Evolutionary conservation across 2,329 filamentous ascomycete genomes (phyloP).

Genomic region (Fusarium nelsonii): DNA sequence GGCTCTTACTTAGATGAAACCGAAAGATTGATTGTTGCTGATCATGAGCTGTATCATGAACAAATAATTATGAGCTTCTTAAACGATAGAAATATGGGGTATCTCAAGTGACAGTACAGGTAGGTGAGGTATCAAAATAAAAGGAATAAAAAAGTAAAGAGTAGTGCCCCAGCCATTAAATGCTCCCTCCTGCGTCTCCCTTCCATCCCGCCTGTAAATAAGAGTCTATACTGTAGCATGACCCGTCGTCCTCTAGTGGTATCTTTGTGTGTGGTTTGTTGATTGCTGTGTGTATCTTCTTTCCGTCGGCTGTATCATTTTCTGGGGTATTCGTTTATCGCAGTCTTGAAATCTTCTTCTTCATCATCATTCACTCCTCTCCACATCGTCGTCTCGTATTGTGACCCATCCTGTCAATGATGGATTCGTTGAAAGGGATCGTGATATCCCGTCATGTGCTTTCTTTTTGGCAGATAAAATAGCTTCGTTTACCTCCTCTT

Average conservation of each 20-base stretch:
- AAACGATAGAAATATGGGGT: conserved; percentile 49
- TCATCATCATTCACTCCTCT: conserved; percentile 4
- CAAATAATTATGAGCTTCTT: conserved; percentile 40
- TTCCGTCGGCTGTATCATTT: conserved; percentile 17
- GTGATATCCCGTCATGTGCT: not conserved
- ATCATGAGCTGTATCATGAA: conserved; percentile 28
- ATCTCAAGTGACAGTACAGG: conserved; percentile 48
- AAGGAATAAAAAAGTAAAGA: conserved; percentile 21
- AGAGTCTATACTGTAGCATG: conserved; percentile 31
- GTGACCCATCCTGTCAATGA: not conserved
- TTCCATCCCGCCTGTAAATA: conserved; percentile 15
- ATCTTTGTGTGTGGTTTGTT: conserved; percentile 23
- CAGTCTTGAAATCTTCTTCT: conserved; percentile 20
- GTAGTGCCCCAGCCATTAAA: conserved; percentile 40
- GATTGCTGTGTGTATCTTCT: conserved; percentile 26
- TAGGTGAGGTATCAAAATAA: conserved; percentile 34
- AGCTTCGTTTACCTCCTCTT: conserved; percentile 58
- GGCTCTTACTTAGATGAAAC: conserved; percentile 1
- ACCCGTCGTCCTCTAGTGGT: conserved; percentile 35
- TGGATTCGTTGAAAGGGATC: not conserved
- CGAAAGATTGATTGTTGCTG: conserved; percentile 25
- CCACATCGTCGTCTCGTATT: conserved; percentile 13
- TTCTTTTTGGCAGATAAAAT: not conserved
- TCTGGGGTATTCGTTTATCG: conserved; percentile 23
- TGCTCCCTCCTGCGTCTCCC: conserved; percentile 12